phyloP scores from a whole-genome alignment of 257 asterid genomes.

The Mitragyna speciosa region DNA sequence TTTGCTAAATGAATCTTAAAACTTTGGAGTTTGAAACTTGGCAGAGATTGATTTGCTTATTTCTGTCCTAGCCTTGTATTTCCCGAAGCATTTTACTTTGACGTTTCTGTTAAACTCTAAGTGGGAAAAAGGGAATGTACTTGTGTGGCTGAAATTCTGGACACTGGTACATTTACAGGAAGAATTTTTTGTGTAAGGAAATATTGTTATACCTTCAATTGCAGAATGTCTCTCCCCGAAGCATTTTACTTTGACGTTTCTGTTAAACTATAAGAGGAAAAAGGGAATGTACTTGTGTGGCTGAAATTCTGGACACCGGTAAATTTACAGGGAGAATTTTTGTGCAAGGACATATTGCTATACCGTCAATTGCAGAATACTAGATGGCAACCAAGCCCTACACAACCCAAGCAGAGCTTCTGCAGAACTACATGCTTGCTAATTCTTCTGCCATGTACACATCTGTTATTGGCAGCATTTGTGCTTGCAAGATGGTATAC shows the following conservation, averaged over 20 bases:
- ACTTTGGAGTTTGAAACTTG: not conserved
- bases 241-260: too few species aligned
- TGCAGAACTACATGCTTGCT: slow-evolving; percentile 45
- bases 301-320: not conserved
- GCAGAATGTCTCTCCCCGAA: slow-evolving; percentile 29
- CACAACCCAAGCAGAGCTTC: slow-evolving; percentile 51
- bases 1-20: too few species aligned
- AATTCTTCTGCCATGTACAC: slow-evolving; percentile 45
- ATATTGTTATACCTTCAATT: not conserved
- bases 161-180: not conserved
- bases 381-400: slow-evolving; percentile 45
- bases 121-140: not conserved
- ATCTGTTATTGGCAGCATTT: slow-evolving; percentile 53
- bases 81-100: too few species aligned
- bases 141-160: not conserved
- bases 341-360: not conserved
- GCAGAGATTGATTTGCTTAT: not conserved
- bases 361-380: slow-evolving; percentile 28
- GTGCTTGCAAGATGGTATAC: slow-evolving; percentile 69
- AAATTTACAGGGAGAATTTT: not conserved
- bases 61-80: too few species aligned
- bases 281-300: not conserved
- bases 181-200: not conserved
- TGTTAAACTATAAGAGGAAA: not conserved
- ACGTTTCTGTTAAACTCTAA: not conserved